These are phyloP conservation scores for Apiotrichum laibachii DNA, from an alignment of 1,284 basidiomycete genomes.

Conservation along the genomic window DNA sequence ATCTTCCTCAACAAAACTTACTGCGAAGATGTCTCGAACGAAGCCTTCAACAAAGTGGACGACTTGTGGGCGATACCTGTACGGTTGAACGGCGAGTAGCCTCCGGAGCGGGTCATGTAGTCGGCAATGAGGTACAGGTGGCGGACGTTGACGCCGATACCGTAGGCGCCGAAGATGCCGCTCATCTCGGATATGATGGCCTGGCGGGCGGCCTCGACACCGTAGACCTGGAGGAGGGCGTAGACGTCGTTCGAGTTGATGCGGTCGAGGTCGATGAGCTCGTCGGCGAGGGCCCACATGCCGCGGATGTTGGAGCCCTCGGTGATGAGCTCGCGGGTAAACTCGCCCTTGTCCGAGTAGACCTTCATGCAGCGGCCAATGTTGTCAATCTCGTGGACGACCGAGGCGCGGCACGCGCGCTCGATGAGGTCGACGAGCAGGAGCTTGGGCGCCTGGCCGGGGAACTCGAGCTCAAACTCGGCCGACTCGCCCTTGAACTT, in stretches of 20 bases:
- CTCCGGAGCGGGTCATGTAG: slow-evolving; percentile 98
- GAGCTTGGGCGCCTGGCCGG: slow-evolving; percentile 71
- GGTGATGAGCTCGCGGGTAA: slow-evolving; percentile 52
- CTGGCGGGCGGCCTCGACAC: slow-evolving; percentile 89
- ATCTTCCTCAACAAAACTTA: slow-evolving; percentile 91
- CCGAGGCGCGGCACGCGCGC: slow-evolving; percentile 72
- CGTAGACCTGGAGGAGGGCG: slow-evolving; percentile 86
- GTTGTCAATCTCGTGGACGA: slow-evolving; percentile 82
- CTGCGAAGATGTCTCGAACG: slow-evolving; percentile 96
- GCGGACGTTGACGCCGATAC: slow-evolving; percentile 90
- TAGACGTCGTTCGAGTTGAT: slow-evolving; percentile 96
- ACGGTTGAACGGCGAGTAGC: slow-evolving; percentile 96
- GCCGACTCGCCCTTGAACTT: slow-evolving; percentile 60
- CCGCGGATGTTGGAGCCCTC: slow-evolving; percentile 89
- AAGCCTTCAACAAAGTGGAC: slow-evolving; percentile 92
- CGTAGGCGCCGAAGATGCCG: slow-evolving; percentile 93
- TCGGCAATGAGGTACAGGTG: slow-evolving; percentile 98
- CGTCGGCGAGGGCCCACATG: slow-evolving; percentile 80
- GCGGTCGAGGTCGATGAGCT: slow-evolving; percentile 75
- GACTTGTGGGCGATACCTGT: slow-evolving; percentile 88
- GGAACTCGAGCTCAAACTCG: slow-evolving; percentile 71
- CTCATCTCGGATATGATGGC: slow-evolving; percentile 60
- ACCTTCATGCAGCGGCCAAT: slow-evolving; percentile 64
- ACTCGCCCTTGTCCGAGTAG: slow-evolving; percentile 51
- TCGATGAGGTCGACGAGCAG: slow-evolving; percentile 89